Evolutionary conservation across 2,329 filamentous ascomycete species (phyloP).

Genomic region (Fusarium secorum): DNA sequence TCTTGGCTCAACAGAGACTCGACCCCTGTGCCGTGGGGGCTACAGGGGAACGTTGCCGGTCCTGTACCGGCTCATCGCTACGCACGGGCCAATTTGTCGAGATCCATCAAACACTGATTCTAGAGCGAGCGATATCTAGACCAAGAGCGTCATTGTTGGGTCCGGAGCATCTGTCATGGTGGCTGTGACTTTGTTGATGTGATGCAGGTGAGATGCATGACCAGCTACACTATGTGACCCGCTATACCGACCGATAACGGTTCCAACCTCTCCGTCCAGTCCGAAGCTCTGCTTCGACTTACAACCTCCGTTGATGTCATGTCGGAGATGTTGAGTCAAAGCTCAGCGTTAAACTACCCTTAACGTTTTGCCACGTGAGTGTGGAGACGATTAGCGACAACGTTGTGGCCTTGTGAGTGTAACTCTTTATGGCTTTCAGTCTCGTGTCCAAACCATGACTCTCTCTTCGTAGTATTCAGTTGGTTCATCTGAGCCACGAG

Average conservation of each 20-base stretch:
- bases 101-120: slow-evolving; percentile 19
- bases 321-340: slow-evolving; percentile 1
- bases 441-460: slow-evolving; percentile 45
- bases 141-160: slow-evolving; percentile 34
- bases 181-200: slow-evolving; percentile 10
- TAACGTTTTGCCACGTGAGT: slow-evolving; percentile 36
- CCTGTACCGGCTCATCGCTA: slow-evolving; percentile 25
- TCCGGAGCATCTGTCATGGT: slow-evolving; percentile 12
- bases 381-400: slow-evolving; percentile 35
- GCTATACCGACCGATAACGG: not conserved
- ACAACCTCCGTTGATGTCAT: slow-evolving; percentile 22
- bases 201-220: not conserved
- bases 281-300: slow-evolving; percentile 9
- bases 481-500: slow-evolving; percentile 39
- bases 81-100: slow-evolving; percentile 37
- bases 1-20: slow-evolving; percentile 31
- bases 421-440: not conserved
- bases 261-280: not conserved
- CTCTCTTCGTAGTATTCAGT: slow-evolving; percentile 47
- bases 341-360: not conserved
- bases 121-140: slow-evolving; percentile 10
- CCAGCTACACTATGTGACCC: not conserved
- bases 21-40: slow-evolving; percentile 33
- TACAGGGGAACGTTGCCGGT: slow-evolving; percentile 28
- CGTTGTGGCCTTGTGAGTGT: slow-evolving; percentile 3